These are phyloP conservation scores for Globisporangium sylvaticum DNA, from an alignment of 352 stramenopile genomes.

Conservation along the genomic window DNA sequence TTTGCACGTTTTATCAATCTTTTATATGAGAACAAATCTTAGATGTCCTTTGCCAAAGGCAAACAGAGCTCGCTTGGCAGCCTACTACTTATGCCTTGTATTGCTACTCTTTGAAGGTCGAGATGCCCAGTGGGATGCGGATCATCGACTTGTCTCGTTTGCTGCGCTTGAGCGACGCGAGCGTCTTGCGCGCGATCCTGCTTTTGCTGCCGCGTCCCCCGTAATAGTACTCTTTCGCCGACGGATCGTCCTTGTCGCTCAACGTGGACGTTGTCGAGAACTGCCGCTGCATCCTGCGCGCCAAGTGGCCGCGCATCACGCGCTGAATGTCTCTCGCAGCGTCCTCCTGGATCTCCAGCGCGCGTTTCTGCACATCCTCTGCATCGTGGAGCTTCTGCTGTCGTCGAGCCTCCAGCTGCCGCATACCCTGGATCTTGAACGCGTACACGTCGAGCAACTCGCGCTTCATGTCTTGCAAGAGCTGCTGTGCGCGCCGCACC, in stretches of 20 bases:
- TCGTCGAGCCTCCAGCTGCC: constrained; percentile 25
- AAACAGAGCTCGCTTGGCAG: too few species aligned
- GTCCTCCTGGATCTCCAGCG: constrained; percentile 15
- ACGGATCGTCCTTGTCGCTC: constrained; percentile 23
- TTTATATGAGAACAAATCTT: not conserved
- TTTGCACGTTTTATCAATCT: not conserved
- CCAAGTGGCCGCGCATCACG: constrained; percentile 30
- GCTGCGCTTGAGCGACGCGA: constrained; percentile 23
- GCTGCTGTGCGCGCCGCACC: constrained; percentile 38
- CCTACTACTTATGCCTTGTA: not conserved
- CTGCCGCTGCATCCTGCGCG: constrained; percentile 29
- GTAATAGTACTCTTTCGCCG: constrained; percentile 24
- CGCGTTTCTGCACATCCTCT: constrained; percentile 17
- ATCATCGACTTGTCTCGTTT: constrained; percentile 39
- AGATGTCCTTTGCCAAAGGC: not conserved
- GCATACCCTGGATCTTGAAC: constrained; percentile 38
- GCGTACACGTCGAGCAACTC: constrained; percentile 31
- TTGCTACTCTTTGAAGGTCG: constrained; percentile 1
- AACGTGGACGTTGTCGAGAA: constrained; percentile 28
- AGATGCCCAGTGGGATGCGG: constrained; percentile 19
- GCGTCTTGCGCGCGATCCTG: constrained; percentile 17
- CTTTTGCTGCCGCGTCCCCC: constrained; percentile 12
- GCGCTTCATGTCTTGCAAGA: constrained; percentile 29
- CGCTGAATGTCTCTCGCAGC: constrained; percentile 48
- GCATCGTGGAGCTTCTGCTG: constrained; percentile 21